Evolutionary conservation across 495 filamentous ascomycete genomes (phyloP), one percentile per base, ranked within the genome.

Genomic region (Tuber brumale): DNA sequence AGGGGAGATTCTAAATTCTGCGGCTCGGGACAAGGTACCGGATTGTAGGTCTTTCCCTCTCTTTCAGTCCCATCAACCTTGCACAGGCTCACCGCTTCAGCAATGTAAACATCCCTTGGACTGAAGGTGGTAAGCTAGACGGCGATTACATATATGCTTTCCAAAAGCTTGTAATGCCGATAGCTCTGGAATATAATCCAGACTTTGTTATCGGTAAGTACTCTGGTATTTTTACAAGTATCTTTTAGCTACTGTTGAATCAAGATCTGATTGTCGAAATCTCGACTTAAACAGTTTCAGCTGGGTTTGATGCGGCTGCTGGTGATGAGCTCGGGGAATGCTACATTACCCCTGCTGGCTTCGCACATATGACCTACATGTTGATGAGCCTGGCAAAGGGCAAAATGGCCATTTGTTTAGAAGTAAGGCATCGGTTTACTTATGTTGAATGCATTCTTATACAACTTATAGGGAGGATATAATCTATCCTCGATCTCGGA

Each of bases 341-440:
- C 83, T 94, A 91, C 79, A 95, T 98, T 8, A 91, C 94, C 0
- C 95, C 95, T 0, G 84, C 90, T 37, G 95, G 96, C 81, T 99
- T 98, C 83, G 93, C 94, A 31, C 95, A 98, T 81, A 98, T 99
- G 95, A 97, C 96, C 14, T 93, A 97, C 81, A 97, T 97, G 94
- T 88, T 99, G 27, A 98, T 97, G 94, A 91, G 91, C 19, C 88
- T 99, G n/a, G 94, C 95, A 3, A 86, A 90, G 69, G 95, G 95
- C 51, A 97, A 95, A 83, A 87, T 98, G 70, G 93, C 92, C 16
- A 93, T 97, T 39, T 97, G 94, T 82, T 86, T 99, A 21, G 95
- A 97, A 86, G 88, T 89, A 76, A 37, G 82, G 35, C 39, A 70
- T 42, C 42, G 43, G 19, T 78, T 7, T 37, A 19, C 18, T 37